Evolutionary conservation across 2,329 filamentous ascomycete genomes (phyloP).

Genomic region (Colletotrichum sp.): DNA sequence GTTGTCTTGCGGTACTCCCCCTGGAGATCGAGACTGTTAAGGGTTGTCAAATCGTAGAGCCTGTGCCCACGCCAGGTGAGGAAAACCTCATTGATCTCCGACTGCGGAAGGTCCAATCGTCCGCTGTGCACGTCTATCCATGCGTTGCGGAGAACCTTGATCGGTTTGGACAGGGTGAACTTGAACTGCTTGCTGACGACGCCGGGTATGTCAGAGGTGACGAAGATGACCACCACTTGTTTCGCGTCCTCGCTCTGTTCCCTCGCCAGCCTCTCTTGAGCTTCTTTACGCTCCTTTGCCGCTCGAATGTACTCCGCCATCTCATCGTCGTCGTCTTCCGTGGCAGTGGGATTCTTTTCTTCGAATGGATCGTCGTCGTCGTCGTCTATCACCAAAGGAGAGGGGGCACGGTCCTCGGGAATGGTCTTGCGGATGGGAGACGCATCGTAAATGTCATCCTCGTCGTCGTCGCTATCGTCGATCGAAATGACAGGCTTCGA

Average conservation of each 20-base stretch:
- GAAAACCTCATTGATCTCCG: slow-evolving; percentile 63
- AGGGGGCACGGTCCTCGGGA: background rate
- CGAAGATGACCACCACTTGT: slow-evolving; percentile 34
- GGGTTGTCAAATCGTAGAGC: slow-evolving; percentile 78
- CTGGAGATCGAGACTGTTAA: slow-evolving; percentile 68
- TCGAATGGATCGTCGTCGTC: slow-evolving; percentile 25
- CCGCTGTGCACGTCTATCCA: slow-evolving; percentile 71
- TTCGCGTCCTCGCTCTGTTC: slow-evolving; percentile 30
- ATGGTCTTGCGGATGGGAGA: slow-evolving; percentile 17
- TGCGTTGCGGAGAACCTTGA: slow-evolving; percentile 69
- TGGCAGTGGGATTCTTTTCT: slow-evolving; percentile 1
- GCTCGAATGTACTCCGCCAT: slow-evolving; percentile 50
- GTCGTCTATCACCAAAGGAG: slow-evolving; percentile 26
- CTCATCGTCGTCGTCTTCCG: slow-evolving; percentile 38
- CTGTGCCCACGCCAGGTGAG: slow-evolving; percentile 79
- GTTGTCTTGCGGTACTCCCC: slow-evolving; percentile 46
- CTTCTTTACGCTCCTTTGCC: slow-evolving; percentile 43
- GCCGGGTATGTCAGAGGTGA: slow-evolving; percentile 69
- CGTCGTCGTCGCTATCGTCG: slow-evolving; percentile 26
- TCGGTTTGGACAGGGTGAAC: slow-evolving; percentile 69
- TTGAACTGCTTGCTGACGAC: slow-evolving; percentile 63
- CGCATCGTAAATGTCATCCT: slow-evolving; percentile 17
- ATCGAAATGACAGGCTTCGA: slow-evolving; percentile 23
- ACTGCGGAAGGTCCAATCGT: slow-evolving; percentile 35
- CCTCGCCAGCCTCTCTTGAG: slow-evolving; percentile 43